These are phyloP conservation scores for Pleurotus ostreatus DNA, from an alignment of 768 basidiomycete species.

Conservation along the genomic window DNA sequence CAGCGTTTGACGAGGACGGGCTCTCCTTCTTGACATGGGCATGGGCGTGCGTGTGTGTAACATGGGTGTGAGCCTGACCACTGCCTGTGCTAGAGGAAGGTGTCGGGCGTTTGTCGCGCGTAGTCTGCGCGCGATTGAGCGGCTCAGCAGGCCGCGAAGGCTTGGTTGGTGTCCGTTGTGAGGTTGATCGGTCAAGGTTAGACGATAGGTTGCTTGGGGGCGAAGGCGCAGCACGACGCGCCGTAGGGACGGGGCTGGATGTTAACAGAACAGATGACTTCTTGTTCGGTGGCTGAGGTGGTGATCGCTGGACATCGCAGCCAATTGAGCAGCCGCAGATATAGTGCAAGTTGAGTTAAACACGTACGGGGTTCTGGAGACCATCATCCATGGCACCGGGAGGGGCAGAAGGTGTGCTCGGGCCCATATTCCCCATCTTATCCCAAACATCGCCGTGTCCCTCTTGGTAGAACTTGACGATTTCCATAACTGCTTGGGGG, in stretches of 20 bases:
- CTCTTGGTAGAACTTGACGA: constrained; percentile 98
- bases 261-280: constrained; percentile 25
- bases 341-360: background rate
- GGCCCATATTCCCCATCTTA: constrained; percentile 69
- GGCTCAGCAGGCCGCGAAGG: constrained; percentile 39
- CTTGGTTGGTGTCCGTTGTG: constrained; percentile 70
- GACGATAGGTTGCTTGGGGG: constrained; percentile 63
- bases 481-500: constrained; percentile 96
- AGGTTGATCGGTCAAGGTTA: constrained; percentile 82
- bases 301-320: constrained; percentile 33
- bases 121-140: constrained; percentile 67
- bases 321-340: background rate
- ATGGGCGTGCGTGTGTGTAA: constrained; percentile 3
- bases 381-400: constrained; percentile 40
- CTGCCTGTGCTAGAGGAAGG: constrained; percentile 20
- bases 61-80: constrained; percentile 14
- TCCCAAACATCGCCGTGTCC: constrained; percentile 80
- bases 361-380: constrained; percentile 54
- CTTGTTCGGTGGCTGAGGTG: constrained; percentile 48
- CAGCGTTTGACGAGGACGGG: constrained; percentile 45
- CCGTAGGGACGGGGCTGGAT: constrained; percentile 37
- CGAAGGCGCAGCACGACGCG: constrained; percentile 76
- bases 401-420: constrained; percentile 14
- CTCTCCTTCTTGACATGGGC: constrained; percentile 19
- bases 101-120: constrained; percentile 50